Conservation (phyloP, 179 eudicot species). For the Camellia oleifera region DNA sequence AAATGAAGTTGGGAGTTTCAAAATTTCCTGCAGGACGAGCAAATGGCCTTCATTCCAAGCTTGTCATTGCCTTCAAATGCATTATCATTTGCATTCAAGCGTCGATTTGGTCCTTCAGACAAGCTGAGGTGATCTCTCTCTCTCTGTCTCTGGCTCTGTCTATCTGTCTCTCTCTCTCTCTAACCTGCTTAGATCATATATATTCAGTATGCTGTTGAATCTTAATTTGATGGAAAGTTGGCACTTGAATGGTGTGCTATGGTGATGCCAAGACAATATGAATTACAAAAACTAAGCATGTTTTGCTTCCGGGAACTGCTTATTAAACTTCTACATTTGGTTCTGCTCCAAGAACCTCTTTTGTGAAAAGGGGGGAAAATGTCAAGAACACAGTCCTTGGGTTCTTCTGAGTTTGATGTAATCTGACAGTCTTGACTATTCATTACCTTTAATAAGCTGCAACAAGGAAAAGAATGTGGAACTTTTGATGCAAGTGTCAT, state of each 20-base stretch:
- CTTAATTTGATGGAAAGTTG: neutral
- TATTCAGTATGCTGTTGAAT: neutral
- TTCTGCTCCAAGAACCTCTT: neutral
- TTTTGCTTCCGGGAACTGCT: neutral
- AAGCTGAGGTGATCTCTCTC: constrained; percentile 72
- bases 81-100: constrained; percentile 75
- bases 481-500: neutral
- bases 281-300: neutral
- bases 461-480: neutral
- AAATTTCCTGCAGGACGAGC: constrained; percentile 64
- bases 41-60: constrained; percentile 78
- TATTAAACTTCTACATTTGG: neutral
- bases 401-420: neutral
- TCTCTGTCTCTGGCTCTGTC: neutral
- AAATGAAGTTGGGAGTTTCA: neutral
- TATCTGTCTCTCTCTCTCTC: neutral
- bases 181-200: neutral
- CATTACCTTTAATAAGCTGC: neutral
- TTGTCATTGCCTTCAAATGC: constrained; percentile 85
- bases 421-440: neutral
- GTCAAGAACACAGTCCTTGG: neutral
- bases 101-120: constrained; percentile 82
- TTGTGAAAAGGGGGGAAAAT: neutral
- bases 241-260: neutral
- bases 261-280: neutral